Conservation (phyloP, 2,329 filamentous ascomycete species). For the Byssothecium circinans region DNA sequence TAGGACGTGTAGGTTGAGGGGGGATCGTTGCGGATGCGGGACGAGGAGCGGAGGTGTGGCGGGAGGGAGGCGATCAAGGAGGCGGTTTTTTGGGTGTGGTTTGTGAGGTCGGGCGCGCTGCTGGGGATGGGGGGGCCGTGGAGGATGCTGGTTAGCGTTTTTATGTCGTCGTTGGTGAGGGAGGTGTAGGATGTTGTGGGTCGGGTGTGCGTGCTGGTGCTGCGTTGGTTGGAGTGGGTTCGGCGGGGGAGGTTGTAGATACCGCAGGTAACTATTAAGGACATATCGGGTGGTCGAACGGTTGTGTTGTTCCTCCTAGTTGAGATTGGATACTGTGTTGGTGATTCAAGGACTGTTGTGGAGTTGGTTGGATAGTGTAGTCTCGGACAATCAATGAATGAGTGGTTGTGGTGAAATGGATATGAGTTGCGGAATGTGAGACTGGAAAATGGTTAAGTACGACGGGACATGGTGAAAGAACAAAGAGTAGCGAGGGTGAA, state of each 20-base stretch:
- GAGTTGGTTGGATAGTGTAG: no score
- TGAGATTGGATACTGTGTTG: no score
- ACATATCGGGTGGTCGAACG: not conserved
- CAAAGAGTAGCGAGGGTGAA: not conserved
- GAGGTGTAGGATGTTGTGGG: not conserved
- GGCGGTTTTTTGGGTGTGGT: slow-evolving; percentile 13
- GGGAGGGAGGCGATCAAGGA: slow-evolving; percentile 25
- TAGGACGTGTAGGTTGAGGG: not conserved
- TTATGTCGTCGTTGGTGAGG: slow-evolving; percentile 28
- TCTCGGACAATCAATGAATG: no score
- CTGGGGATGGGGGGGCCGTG: slow-evolving; percentile 9
- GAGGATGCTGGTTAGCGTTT: slow-evolving; percentile 24
- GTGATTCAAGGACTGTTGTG: no score
- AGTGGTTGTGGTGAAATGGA: not conserved
- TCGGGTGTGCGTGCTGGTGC: not conserved
- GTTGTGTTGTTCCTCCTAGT: not conserved
- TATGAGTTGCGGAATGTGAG: not conserved
- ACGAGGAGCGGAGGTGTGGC: slow-evolving; percentile 19
- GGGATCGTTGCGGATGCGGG: not conserved
- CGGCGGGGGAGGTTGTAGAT: not conserved
- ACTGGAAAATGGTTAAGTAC: slow-evolving; percentile 4
- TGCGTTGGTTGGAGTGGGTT: not conserved
- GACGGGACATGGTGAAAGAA: not conserved
- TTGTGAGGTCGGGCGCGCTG: slow-evolving; percentile 1
- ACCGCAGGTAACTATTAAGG: not conserved